Evolutionary conservation across 805 yeast genomes (phyloP).

Genomic region (Vanderwaltozyma tropicalis): DNA sequence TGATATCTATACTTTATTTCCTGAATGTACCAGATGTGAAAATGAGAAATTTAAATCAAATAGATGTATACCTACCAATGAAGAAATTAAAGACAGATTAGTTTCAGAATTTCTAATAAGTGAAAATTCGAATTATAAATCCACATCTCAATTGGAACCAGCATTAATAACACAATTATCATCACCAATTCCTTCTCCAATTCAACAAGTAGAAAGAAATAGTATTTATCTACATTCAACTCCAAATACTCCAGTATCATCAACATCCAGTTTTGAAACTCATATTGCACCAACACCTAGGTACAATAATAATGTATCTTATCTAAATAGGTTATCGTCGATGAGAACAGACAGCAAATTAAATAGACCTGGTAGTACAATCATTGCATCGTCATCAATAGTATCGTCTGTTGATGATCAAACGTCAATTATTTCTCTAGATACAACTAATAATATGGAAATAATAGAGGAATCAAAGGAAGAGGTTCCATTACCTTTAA

Average conservation of each 20-base stretch:
- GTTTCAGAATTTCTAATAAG: conserved; percentile 18
- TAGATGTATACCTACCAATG: conserved; percentile 23
- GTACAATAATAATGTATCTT: no score
- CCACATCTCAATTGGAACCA: not conserved
- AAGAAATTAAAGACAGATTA: conserved; percentile 19
- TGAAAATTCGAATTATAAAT: not conserved
- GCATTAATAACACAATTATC: not conserved
- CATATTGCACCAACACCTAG: not conserved
- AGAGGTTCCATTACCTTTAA: conserved; percentile 11
- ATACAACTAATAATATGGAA: not conserved
- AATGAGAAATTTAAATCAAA: conserved; percentile 4
- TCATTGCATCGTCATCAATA: conserved; percentile 5
- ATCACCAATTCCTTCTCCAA: conserved; percentile 2
- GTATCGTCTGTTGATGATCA: conserved; percentile 6
- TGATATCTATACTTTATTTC: conserved; percentile 20
- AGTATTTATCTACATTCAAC: conserved; percentile 1
- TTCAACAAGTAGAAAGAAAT: conserved; percentile 4
- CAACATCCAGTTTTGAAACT: not conserved
- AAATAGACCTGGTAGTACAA: conserved; percentile 5
- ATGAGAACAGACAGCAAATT: no score
- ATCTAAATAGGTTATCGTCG: no score
- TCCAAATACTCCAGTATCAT: conserved; percentile 2
- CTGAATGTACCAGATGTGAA: conserved; percentile 18
- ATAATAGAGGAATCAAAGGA: not conserved
- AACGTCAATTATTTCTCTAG: not conserved